Evolutionary conservation across 2,329 filamentous ascomycete species (phyloP), one percentile per base, ranked within the genome.

Genomic region (Colletotrichum aenigma): DNA sequence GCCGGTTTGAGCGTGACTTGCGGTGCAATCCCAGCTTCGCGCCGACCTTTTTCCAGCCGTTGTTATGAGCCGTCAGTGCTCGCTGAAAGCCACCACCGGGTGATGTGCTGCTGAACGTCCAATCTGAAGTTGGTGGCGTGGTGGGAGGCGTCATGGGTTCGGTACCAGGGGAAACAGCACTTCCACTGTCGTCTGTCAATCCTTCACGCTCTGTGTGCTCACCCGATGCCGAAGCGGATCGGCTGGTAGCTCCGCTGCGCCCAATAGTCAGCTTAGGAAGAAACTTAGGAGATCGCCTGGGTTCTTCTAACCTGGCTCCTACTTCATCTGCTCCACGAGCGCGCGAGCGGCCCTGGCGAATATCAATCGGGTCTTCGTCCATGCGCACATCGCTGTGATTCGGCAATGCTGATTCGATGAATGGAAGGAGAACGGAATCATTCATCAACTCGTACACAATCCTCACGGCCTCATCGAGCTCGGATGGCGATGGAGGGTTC

Each of bases 391-490:
- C 85, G 2, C 84, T 80, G 69, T 83, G 84, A 67, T 79, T 79
- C 3, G 86, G 81, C 7, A 86, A 80, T n/a, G 90, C 85, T 1
- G 90, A 91, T 77, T 98, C 96, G 70, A 98, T 89, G 82, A 98
- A 99, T 0, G 96, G 96, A 1, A 98, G 93, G 67, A 98, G 89
- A 1, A 98, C 95, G 5, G 96, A 98, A 83, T 98, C 97, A 80
- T 98, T 97, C 96, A 99, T 98, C 71, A 99, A 88, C 79, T 98
- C 97, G 83, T 96, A 96, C 55, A 98, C 95, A 76, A 98, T 97
- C 77, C 91, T 91, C 28, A 98, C 94, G 24, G 97, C 96, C 66
- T 94, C 91, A 76, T 97, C 94, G 18, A 99, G 88, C 70, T 93
- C 91, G 55, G 93, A 91, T 2, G 97, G 96, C 74, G 92, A 87